A percentile compares a stretch with the other conserved stretches of the same genome.
phyloP scores from a whole-genome alignment of 2,329 filamentous ascomycete species.

The Emergomyces pasteurianus region DNA sequence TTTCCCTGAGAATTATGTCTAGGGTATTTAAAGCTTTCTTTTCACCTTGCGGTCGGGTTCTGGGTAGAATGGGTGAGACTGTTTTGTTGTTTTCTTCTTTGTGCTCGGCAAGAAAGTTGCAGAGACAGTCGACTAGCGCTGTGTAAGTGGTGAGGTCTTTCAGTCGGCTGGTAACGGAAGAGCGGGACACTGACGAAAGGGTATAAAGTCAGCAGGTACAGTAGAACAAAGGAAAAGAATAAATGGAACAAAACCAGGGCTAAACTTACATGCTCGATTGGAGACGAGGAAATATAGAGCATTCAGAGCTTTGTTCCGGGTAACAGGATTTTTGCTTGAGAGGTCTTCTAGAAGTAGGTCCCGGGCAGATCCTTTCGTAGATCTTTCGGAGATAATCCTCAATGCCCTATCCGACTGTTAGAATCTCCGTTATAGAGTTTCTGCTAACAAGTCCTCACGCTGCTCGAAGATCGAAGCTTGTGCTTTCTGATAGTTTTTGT shows the following conservation, averaged over 20 bases:
- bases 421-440: constrained; percentile 33
- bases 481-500: constrained; percentile 54
- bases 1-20: constrained; percentile 49
- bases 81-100: constrained; percentile 23
- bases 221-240: not conserved
- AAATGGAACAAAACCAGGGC: not conserved
- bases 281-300: constrained; percentile 33
- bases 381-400: constrained; percentile 36
- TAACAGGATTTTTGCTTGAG: constrained; percentile 25
- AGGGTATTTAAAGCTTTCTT: constrained; percentile 40
- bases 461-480: constrained; percentile 60
- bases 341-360: constrained; percentile 32
- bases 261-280: constrained; percentile 25
- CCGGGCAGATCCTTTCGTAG: constrained; percentile 28
- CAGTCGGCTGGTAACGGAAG: constrained; percentile 22
- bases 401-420: constrained; percentile 23
- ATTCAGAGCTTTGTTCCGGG: constrained; percentile 30
- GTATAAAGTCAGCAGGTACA: not conserved
- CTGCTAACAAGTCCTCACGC: constrained; percentile 48
- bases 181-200: constrained; percentile 22
- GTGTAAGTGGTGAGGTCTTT: constrained; percentile 26
- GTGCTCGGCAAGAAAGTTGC: constrained; percentile 29
- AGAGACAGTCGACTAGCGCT: constrained; percentile 31
- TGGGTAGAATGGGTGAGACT: constrained; percentile 27
- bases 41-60: constrained; percentile 31